phyloP scores from a whole-genome alignment of 2,329 filamentous ascomycete species.

The Cytospora paraplurivora region DNA sequence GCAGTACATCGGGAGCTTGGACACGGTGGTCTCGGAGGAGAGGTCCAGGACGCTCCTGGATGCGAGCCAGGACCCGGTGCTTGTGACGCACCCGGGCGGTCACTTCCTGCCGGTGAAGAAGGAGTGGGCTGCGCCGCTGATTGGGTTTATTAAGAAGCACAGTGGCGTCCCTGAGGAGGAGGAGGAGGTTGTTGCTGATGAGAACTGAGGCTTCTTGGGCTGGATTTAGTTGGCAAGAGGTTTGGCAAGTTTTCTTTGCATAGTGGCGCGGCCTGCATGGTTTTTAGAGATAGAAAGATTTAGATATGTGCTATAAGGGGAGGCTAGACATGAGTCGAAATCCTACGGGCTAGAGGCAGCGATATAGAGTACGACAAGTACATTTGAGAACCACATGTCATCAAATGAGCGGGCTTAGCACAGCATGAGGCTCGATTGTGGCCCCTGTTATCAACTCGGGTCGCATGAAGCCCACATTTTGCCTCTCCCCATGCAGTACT shows the following conservation, averaged over 20 bases:
- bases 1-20: conserved; percentile 81
- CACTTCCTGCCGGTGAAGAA: conserved; percentile 86
- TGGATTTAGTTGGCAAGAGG: neutral
- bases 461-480: neutral
- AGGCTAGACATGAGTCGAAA: neutral
- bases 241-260: neutral
- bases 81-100: conserved; percentile 78
- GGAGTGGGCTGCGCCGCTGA: conserved; percentile 78
- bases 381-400: neutral
- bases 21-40: conserved; percentile 83
- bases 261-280: neutral
- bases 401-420: neutral
- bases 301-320: neutral
- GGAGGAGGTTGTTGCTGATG: conserved; percentile 20
- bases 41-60: conserved; percentile 69
- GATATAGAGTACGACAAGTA: neutral
- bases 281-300: neutral
- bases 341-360: neutral
- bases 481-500: neutral
- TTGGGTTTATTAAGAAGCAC: conserved; percentile 38
- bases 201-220: conserved; percentile 9
- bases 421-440: neutral
- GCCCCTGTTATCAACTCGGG: neutral
- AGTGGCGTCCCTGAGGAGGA: conserved; percentile 2
- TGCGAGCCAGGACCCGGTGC: conserved; percentile 56